These are phyloP conservation scores for Kodamaea hsintzibuensis DNA, from an alignment of 805 yeast genomes.

Conservation along the genomic window DNA sequence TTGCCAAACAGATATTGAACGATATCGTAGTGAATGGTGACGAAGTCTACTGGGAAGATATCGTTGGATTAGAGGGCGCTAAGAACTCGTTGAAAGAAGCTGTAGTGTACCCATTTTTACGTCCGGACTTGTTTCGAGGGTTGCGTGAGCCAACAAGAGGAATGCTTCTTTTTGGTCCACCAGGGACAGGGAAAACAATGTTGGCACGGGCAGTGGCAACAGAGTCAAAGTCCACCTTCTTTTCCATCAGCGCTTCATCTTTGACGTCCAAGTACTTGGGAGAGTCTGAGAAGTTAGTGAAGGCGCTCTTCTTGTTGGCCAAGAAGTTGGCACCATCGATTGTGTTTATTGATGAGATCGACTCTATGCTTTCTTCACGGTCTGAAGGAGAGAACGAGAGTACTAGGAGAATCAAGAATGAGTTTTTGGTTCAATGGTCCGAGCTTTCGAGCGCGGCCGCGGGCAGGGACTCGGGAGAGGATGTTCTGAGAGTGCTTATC, in stretches of 20 bases:
- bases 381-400: constrained; percentile 82
- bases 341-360: constrained; percentile 95
- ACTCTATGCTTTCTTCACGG: constrained; percentile 80
- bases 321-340: constrained; percentile 87
- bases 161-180: constrained; percentile 96
- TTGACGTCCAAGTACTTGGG: constrained; percentile 87
- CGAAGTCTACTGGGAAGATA: constrained; percentile 91
- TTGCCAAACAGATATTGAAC: constrained; percentile 82
- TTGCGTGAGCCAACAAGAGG: constrained; percentile 93
- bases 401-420: constrained; percentile 86
- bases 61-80: constrained; percentile 89
- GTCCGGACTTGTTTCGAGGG: constrained; percentile 92
- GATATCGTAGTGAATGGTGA: constrained; percentile 91
- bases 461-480: constrained; percentile 52
- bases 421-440: constrained; percentile 93
- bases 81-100: constrained; percentile 89
- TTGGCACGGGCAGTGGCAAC: constrained; percentile 95
- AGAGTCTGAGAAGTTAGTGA: constrained; percentile 89
- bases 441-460: constrained; percentile 84
- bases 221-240: constrained; percentile 90
- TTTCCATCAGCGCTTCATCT: constrained; percentile 87
- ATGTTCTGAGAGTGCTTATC: constrained; percentile 68
- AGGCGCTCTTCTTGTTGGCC: constrained; percentile 84
- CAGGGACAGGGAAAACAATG: constrained; percentile 99
- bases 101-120: constrained; percentile 90